phyloP scores from a whole-genome alignment of 1,284 basidiomycete species.

The Naganishia sp. region DNA sequence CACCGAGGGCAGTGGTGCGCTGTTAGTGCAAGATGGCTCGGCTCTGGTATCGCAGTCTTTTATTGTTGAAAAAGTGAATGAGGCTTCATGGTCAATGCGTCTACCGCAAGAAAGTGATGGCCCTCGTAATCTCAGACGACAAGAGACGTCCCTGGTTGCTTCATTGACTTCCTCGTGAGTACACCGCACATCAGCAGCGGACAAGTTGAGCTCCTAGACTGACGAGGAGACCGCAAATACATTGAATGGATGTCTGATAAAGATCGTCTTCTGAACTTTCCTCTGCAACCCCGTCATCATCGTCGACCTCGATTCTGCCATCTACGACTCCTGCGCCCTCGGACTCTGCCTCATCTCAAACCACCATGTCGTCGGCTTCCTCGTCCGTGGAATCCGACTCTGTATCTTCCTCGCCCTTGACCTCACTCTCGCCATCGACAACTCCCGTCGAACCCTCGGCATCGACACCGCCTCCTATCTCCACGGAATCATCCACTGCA shows the following conservation, averaged over 20 bases:
- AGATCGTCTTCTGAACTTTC: conserved; percentile 2
- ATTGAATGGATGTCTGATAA: neutral
- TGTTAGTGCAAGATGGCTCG: neutral
- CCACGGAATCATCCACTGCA: neutral
- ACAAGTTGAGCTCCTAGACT: neutral
- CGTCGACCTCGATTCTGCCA: neutral
- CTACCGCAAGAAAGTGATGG: no score
- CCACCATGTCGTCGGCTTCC: neutral
- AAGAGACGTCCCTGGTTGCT: neutral
- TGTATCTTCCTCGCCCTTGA: neutral
- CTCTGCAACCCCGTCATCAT: conserved; percentile 3
- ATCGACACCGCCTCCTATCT: neutral
- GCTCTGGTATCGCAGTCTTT: neutral
- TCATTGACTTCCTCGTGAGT: conserved; percentile 7
- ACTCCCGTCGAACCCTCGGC: neutral
- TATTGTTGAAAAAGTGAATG: neutral
- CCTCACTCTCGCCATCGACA: neutral
- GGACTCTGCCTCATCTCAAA: neutral
- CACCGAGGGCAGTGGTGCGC: neutral
- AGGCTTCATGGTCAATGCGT: neutral
- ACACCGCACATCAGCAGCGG: neutral
- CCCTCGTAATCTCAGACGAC: neutral
- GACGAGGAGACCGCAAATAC: neutral
- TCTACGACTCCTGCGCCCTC: neutral
- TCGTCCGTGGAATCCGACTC: neutral